phyloP scores from a whole-genome alignment of 2,329 filamentous ascomycete genomes.

The Penicillium sclerotiorum region DNA sequence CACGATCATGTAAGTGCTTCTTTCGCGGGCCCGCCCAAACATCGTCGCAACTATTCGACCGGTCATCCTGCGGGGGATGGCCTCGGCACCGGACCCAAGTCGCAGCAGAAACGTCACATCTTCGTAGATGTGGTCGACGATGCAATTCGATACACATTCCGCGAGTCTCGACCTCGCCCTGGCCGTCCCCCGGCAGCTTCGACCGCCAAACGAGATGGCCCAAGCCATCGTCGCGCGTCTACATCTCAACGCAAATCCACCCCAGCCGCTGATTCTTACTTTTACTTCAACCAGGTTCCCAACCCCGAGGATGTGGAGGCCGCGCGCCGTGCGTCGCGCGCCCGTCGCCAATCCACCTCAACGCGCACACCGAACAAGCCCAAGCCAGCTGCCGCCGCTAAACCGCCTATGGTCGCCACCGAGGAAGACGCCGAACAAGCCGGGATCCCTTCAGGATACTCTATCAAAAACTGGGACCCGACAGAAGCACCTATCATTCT shows the following conservation, averaged over 20 bases:
- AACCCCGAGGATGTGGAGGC: constrained; percentile 57
- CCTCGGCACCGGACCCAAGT: constrained; percentile 26
- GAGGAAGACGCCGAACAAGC: constrained; percentile 65
- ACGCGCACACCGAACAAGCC: constrained; percentile 49
- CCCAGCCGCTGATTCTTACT: constrained; percentile 53
- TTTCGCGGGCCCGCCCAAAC: constrained; percentile 43
- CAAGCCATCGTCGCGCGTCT: constrained; percentile 28
- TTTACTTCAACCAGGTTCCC: constrained; percentile 58
- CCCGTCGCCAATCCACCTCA: constrained; percentile 59
- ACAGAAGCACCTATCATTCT: constrained; percentile 91
- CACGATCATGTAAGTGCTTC: constrained; percentile 70
- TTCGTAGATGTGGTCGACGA: constrained; percentile 60
- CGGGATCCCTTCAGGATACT: constrained; percentile 85
- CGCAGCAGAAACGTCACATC: constrained; percentile 55
- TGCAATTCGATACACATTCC: constrained; percentile 50
- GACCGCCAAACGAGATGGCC: constrained; percentile 26
- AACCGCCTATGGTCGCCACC: constrained; percentile 56
- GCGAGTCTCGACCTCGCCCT: constrained; percentile 43
- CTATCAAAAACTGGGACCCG: constrained; percentile 97
- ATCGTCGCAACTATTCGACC: constrained; percentile 54
- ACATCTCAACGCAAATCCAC: constrained; percentile 45
- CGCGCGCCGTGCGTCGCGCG: constrained; percentile 48
- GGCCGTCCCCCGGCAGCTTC: constrained; percentile 25
- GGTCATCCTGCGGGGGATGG: constrained; percentile 35
- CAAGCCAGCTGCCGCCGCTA: constrained; percentile 39